Evolutionary conservation across 2,329 filamentous ascomycete species (phyloP).

Genomic region (Trichophyton verrucosum): DNA sequence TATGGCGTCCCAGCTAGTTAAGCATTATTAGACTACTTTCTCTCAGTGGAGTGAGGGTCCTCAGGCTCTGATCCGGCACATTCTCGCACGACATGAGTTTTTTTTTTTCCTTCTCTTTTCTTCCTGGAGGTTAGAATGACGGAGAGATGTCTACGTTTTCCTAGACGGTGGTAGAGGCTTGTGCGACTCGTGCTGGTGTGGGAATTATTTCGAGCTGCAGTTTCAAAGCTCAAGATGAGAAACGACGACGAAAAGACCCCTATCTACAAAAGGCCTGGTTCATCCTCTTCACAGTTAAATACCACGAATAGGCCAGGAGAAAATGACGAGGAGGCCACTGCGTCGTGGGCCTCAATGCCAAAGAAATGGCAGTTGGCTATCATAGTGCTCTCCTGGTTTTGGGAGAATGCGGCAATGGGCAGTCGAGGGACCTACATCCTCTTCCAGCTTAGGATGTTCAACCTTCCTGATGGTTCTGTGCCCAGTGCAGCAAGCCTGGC

Average conservation of each 20-base stretch:
- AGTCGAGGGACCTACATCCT: neutral
- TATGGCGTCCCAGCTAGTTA: neutral
- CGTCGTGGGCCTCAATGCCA: neutral
- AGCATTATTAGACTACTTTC: neutral
- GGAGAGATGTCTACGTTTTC: too few relatives aligned
- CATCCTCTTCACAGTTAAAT: neutral
- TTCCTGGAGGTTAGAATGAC: too few relatives aligned
- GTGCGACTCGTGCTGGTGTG: neutral
- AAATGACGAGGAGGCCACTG: neutral
- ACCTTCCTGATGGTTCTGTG: neutral
- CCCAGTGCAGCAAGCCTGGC: neutral
- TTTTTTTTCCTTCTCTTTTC: neutral
- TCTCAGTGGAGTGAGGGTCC: too few relatives aligned
- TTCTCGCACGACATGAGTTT: neutral
- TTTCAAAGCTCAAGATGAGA: neutral
- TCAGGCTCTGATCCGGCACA: neutral
- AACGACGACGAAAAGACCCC: neutral
- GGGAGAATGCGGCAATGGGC: neutral
- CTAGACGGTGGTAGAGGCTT: neutral
- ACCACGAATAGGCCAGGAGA: neutral
- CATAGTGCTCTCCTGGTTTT: neutral
- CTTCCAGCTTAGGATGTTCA: neutral
- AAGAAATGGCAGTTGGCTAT: neutral
- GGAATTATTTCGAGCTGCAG: neutral
- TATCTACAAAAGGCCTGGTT: neutral